Evolutionary conservation across 2,329 filamentous ascomycete species (phyloP), one percentile per base, ranked within the genome.

Genomic region (Penicillium sp.): DNA sequence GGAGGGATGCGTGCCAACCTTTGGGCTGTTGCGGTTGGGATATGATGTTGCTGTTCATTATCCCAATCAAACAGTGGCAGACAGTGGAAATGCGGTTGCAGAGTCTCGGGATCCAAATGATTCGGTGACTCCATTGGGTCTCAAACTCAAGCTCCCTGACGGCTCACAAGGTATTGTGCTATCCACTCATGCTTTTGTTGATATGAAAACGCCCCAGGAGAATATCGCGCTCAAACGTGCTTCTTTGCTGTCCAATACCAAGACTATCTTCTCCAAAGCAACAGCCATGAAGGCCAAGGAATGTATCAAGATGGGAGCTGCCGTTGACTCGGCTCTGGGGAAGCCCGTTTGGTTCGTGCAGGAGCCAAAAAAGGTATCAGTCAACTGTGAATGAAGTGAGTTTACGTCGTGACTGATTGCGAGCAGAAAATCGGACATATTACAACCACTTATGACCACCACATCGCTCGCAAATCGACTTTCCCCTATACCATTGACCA

Each of bases 141-240:
- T 48, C 14, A 50, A 50, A 26, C 11, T 50, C 16, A 36, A 39
- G 16, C 44, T 50, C 18, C 11, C 35, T n/a, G 41, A 50, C 25
- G 35, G 39, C 6, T 39, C 34, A 3, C 6, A 43, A 12, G 48
- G 42, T 3, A 39, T 51, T 14, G 38, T 37, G 2, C 38, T 50
- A 11, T 33, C 42, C 4, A 50, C 45, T 9, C 45, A 51, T 30
- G 45, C 40, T 0, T 51, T 48, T 28, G 45, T 51, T 6, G 36
- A 44, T 30, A 12, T 46, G 16, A 32, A 35, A 6, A 44, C 35
- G 2, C 32, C 35, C 1, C 35, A 42, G 11, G 35, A 34, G 9
- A 40, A 36, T 10, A 26, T 26, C 10, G 30, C 30, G 20, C 34
- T 14, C 11, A 40, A 39, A 22, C 25, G 30, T 12, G 14, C 32